Evolutionary conservation across 176 grass and related monocot genomes (phyloP), one percentile per base, ranked within the genome.

Genomic region (Phoenix dactylifera): DNA sequence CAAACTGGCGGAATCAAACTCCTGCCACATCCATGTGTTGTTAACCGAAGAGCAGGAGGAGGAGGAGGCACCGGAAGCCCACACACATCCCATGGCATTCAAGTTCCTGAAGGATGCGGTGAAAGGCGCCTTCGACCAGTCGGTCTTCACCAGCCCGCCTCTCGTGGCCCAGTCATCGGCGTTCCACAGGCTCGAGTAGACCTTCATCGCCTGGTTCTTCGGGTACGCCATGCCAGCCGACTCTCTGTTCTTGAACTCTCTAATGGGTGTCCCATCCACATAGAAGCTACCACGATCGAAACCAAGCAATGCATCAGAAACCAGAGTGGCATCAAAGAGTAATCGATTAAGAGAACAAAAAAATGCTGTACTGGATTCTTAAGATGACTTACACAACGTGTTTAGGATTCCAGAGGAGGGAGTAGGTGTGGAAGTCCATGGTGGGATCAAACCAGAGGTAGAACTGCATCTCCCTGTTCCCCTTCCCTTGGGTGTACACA

Each of bases 381-480:
- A 4, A 18, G 62, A 30, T 32, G 18, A 55, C 65, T 55, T 26
- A 67, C 65, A 55, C 24, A 16, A 56, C 23, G 26, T 68, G 52
- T 39, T 9, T 55, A 5, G 52, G 52, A 22, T 55, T 68, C 65
- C 65, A 68, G 12, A 68, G 22, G 7, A 56, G 24, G 6, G 65
- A 56, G 52, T 56, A 68, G 52, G 65, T 57, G 52, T 68, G 65
- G 65, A 56, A 67, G 49, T 67, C 25, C 51, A 26, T 22, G 24
- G 65, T 35, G 65, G 65, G 65, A 68, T 68, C 65, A 22, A 68
- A 68, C 65, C 65, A 68, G 26, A 68, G 65, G 18, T 16, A 54
- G 65, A 68, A 48, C 52, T 68, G 65, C 65, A 35, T 16, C 65
- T 68, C 65, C 28, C 65, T 68, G 52, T 55, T 23, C 12, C 65